Percentiles rank a stretch among this genome's conserved stretches.
These are phyloP conservation scores for Auxenochlorella pyrenoidosa DNA, from an alignment of 139 green algal species.

Conservation along the genomic window DNA sequence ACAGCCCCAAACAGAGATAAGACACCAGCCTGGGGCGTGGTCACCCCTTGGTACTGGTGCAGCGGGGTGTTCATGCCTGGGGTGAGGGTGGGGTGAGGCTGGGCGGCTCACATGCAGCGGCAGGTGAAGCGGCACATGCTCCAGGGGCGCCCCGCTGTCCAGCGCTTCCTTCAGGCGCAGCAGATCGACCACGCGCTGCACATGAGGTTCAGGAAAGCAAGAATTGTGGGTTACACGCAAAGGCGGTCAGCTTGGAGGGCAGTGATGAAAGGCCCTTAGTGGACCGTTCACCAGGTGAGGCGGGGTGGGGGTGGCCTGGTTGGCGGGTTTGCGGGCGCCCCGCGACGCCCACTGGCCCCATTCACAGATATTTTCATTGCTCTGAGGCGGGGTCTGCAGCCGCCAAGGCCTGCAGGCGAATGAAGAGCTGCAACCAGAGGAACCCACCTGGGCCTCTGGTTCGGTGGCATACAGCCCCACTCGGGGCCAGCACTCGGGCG, in stretches of 20 bases:
- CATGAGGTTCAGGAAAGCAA: not conserved
- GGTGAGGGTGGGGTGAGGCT: too few species aligned
- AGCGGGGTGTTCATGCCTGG: too few species aligned
- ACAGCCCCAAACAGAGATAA: too few species aligned
- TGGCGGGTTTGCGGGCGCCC: too few species aligned
- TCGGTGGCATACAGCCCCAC: slow-evolving; percentile 19
- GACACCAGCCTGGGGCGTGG: too few species aligned
- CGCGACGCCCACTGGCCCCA: too few species aligned
- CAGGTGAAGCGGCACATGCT: slow-evolving; percentile 3
- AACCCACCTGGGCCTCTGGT: slow-evolving; percentile 18
- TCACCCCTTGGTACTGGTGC: too few species aligned
- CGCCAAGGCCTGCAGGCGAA: not conserved
- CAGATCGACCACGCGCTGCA: slow-evolving; percentile 27
- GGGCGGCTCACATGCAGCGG: not conserved
- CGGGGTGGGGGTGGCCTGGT: too few species aligned
- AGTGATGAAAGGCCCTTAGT: not conserved
- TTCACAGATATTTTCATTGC: too few species aligned
- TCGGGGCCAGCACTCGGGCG: not conserved
- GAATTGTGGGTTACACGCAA: too few species aligned
- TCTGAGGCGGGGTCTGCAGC: too few species aligned
- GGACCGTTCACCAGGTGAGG: not conserved
- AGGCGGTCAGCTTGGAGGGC: not conserved
- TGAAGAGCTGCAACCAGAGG: not conserved
- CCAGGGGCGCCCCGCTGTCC: not conserved
- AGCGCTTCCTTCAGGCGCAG: slow-evolving; percentile 13